phyloP scores from a whole-genome alignment of 768 basidiomycete species.

The Termitomyces sp. region DNA sequence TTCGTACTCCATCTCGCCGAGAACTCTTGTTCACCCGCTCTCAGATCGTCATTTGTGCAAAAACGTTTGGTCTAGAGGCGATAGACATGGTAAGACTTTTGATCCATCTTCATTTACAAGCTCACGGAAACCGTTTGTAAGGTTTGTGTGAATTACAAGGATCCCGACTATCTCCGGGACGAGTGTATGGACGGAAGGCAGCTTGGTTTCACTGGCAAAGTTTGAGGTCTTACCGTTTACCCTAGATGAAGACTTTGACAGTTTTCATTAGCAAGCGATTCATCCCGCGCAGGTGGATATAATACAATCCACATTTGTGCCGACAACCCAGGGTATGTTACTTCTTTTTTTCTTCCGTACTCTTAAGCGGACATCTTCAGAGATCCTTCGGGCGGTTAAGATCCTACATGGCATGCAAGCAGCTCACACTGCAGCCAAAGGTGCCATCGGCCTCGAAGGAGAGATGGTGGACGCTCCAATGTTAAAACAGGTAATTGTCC shows the following conservation, averaged over 20 bases:
- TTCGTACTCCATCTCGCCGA: constrained; percentile 64
- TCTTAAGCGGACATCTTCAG: constrained; percentile 19
- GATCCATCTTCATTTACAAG: not conserved
- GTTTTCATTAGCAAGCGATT: constrained; percentile 73
- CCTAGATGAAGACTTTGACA: not conserved
- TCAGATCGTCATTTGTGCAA: constrained; percentile 74
- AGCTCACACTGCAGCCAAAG: constrained; percentile 46
- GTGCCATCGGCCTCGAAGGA: constrained; percentile 74
- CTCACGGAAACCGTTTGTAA: constrained; percentile 18
- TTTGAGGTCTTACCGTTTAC: not conserved
- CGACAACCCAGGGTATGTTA: constrained; percentile 54
- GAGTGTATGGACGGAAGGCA: constrained; percentile 77
- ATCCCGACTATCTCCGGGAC: constrained; percentile 54
- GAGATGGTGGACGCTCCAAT: constrained; percentile 93
- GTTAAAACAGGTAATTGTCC: constrained; percentile 63
- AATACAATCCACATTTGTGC: constrained; percentile 77
- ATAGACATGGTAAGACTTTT: constrained; percentile 74
- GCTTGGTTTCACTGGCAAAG: constrained; percentile 92
- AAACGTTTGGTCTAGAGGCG: constrained; percentile 76
- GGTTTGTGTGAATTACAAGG: constrained; percentile 89
- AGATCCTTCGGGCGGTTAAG: constrained; percentile 69
- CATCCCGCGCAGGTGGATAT: constrained; percentile 80
- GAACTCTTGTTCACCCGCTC: constrained; percentile 86
- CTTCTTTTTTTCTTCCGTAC: not conserved
- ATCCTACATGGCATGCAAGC: constrained; percentile 63